Conservation (phyloP, 371 early-diverging fungal species). For the Blakeslea trispora region DNA sequence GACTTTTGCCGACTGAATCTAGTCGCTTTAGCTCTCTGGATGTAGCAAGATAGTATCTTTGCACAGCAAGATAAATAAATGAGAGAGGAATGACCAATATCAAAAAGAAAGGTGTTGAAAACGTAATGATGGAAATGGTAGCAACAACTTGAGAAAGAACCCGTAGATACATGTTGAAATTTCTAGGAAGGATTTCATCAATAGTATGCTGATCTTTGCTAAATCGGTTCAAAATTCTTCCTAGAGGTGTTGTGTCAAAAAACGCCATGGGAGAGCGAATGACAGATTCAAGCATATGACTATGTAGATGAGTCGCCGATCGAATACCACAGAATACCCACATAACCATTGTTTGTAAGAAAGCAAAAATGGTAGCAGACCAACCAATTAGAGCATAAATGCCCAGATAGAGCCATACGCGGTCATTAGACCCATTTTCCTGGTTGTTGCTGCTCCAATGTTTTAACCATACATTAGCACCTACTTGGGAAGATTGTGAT, state of each 20-base stretch:
- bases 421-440: conserved; percentile 24
- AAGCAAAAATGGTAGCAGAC: conserved; percentile 59
- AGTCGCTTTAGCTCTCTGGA: conserved; percentile 78
- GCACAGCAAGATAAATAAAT: conserved; percentile 61
- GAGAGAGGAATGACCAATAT: conserved; percentile 55
- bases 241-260: conserved; percentile 84
- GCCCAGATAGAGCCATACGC: conserved; percentile 61
- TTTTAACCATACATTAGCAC: conserved; percentile 71
- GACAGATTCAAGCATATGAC: conserved; percentile 53
- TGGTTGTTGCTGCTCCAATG: conserved; percentile 63
- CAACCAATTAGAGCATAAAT: conserved; percentile 84
- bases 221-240: conserved; percentile 83
- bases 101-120: conserved; percentile 62
- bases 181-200: conserved; percentile 75
- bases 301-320: conserved; percentile 60
- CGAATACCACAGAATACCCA: conserved; percentile 84
- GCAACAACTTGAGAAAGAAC: conserved; percentile 51
- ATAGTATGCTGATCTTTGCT: conserved; percentile 84
- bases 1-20: conserved; percentile 78
- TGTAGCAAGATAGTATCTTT: conserved; percentile 68
- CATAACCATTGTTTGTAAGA: conserved; percentile 71
- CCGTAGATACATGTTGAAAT: conserved; percentile 58
- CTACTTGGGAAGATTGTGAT: conserved; percentile 56
- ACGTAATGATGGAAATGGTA: conserved; percentile 59
- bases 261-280: conserved; percentile 82